Evolutionary conservation across 129 eudicot species (phyloP), one percentile per base, ranked within the genome.

Genomic region (Cynara cardunculus): DNA sequence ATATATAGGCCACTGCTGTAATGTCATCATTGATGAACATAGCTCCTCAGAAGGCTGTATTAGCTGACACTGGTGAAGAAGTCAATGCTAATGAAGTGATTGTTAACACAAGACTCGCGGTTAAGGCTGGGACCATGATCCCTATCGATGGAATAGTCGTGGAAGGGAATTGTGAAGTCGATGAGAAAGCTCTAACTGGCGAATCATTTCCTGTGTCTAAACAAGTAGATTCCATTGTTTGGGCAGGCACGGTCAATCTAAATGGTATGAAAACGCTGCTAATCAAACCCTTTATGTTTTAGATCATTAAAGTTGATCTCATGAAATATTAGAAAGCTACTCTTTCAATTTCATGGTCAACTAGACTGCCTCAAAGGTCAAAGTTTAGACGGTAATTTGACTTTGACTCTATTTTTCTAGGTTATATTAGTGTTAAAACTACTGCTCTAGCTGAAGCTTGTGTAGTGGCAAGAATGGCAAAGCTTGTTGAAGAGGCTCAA

Each of bases 401-500:
- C 32, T 71, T 71, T 77, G 32, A 70, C 25, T 76, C 7, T 13
- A 21, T 27, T 77, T 34, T 64, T 81, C 8, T 80, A 94, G 99
- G 99, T 24, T 94, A 90, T 82, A 78, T 92, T 16, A 89, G 86
- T 25, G 84, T 94, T 37, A 89, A 83, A 46, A 92, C 97, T 46
- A 94, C 93, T 8, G 90, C 92, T 39, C 61, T 92, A 62, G 96
- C 97, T n/a, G 92, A 89, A 76, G 99, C 90, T 80, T 89, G 94
- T 80, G 97, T 89, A 39, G 97, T 94, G 71, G 90, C 99, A 44
- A 90, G 85, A 78, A 94, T 94, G 99, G 92, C 94, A 0, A 94
- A 85, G 89, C 90, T 94, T 73, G 99, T 94, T 5, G 99, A 94
- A 84, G 99, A 92, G 44, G 97, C 99, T 66, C 99, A 95, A 67